These are phyloP conservation scores for Ballota nigra DNA, from an alignment of 257 asterid species.

Conservation along the genomic window DNA sequence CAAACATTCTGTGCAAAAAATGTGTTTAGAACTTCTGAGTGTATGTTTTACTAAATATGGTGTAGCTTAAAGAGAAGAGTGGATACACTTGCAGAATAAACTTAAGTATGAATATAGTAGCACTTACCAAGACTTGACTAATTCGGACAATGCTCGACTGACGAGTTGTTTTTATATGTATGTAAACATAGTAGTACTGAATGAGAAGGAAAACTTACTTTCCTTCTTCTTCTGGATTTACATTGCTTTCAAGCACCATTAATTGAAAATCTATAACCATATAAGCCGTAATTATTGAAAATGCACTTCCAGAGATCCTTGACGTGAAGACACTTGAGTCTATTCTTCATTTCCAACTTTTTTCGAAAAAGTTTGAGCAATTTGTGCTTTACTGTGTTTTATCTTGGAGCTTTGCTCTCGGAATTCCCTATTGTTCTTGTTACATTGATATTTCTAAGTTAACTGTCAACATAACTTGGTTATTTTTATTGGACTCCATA, in stretches of 20 bases:
- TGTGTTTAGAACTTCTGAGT: slow-evolving; percentile 3
- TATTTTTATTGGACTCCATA: neutral
- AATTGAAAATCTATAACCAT: neutral
- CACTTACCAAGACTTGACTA: slow-evolving; percentile 3
- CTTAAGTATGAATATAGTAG: neutral
- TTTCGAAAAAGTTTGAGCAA: neutral
- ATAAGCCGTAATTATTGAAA: neutral
- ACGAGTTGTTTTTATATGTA: neutral
- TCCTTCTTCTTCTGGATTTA: neutral
- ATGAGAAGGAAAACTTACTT: neutral
- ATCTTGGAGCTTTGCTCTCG: neutral
- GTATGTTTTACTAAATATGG: neutral
- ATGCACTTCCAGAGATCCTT: neutral
- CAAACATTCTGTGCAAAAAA: neutral
- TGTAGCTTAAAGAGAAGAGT: slow-evolving; percentile 4
- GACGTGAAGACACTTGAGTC: neutral
- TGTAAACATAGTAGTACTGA: neutral
- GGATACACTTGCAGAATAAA: neutral
- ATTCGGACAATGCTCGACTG: slow-evolving; percentile 1
- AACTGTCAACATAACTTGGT: slow-evolving; percentile 9
- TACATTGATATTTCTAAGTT: neutral
- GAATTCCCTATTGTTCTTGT: neutral
- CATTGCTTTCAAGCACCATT: neutral
- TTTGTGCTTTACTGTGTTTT: neutral
- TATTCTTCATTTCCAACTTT: neutral